Base-by-base conservation (phyloP, 2,329 filamentous ascomycete species). In the Canariomyces notabilis region DNA sequence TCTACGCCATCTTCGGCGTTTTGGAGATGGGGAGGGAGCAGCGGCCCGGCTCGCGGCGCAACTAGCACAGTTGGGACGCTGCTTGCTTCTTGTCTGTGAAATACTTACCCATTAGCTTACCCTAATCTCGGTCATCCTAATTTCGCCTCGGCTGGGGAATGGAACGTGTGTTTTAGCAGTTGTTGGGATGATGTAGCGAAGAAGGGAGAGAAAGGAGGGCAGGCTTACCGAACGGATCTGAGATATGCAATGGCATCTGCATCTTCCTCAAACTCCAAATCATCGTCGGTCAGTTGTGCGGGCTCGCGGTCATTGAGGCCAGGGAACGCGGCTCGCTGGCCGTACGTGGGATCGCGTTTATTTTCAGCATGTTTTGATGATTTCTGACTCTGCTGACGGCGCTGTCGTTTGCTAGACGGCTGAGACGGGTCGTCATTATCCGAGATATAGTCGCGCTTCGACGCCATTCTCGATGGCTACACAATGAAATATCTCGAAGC, bases 311-410 rank as follows among this genome's bases (percentile, higher is more conserved):
- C 70, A 37, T 79, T 75, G 12, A 79, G 65, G n/a, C 76, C 76
- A 6, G 83, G 82, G 56, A 89, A 85, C 35, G 84, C 84, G 58
- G 80, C 80, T 64, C 81, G 79, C 65, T 88, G 85, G 33, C 85
- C 85, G 64, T 81, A 87, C 2, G 79, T 77, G 8, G 79, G 75
- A 61, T 88, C 76, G 48, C 82, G 72, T 39, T 68, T 66, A 4
- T 69, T 67, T 53, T 70, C 67, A 48, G 71, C 64, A 43, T 70
- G 66, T 21, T 57, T 59, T 46, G 64, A n/a, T n/a, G n/a, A 49
- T 57, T 64, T 69, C 29, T 57, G 41, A n/a, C 34, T 42, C 20
- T 44, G 50, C 36, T 57, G 47, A 42, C 57, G 50, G 39, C 54
- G 46, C 0, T 49, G 55, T 8, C 58, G 57, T 42, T 62, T 62